Conservation (phyloP, 192 early-diverging fungal species). For the Geranomyces michiganensis region DNA sequence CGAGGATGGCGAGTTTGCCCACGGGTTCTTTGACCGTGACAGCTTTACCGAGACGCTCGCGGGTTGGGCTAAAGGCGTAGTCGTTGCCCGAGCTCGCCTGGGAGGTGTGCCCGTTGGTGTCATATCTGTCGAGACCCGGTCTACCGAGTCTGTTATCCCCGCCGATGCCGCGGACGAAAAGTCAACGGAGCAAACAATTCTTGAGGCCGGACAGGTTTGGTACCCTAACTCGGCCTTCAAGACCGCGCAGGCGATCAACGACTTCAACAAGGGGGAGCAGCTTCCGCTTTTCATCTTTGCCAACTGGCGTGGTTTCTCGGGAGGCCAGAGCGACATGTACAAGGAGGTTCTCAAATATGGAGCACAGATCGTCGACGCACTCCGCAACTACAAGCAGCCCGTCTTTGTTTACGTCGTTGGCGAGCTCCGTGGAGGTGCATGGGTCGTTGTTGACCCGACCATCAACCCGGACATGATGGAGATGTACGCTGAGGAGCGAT, state of each 20-base stretch:
- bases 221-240: slow-evolving; percentile 99
- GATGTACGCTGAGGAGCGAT: slow-evolving; percentile 94
- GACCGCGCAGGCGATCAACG: slow-evolving; percentile 98
- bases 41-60: slow-evolving; percentile 95
- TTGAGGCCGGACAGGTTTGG: slow-evolving; percentile 97
- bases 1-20: slow-evolving; percentile 67
- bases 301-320: slow-evolving; percentile 99
- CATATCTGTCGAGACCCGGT: slow-evolving; percentile 94
- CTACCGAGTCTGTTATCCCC: slow-evolving; percentile 86
- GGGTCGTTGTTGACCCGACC: slow-evolving; percentile 96
- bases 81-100: slow-evolving; percentile 90
- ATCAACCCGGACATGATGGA: slow-evolving; percentile 99
- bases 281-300: slow-evolving; percentile 98
- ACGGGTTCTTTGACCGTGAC: slow-evolving; percentile 96
- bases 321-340: slow-evolving; percentile 99
- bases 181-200: slow-evolving; percentile 84
- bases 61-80: slow-evolving; percentile 97
- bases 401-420: slow-evolving; percentile 97
- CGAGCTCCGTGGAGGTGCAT: slow-evolving; percentile 97
- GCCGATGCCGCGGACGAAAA: slow-evolving; percentile 93
- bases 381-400: slow-evolving; percentile 93
- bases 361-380: slow-evolving; percentile 95
- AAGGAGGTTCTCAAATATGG: slow-evolving; percentile 98
- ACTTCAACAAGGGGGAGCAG: slow-evolving; percentile 98
- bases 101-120: slow-evolving; percentile 97